These are phyloP conservation scores for Diaporthe citrichinensis DNA, from an alignment of 2,329 filamentous ascomycete genomes.

Conservation along the genomic window DNA sequence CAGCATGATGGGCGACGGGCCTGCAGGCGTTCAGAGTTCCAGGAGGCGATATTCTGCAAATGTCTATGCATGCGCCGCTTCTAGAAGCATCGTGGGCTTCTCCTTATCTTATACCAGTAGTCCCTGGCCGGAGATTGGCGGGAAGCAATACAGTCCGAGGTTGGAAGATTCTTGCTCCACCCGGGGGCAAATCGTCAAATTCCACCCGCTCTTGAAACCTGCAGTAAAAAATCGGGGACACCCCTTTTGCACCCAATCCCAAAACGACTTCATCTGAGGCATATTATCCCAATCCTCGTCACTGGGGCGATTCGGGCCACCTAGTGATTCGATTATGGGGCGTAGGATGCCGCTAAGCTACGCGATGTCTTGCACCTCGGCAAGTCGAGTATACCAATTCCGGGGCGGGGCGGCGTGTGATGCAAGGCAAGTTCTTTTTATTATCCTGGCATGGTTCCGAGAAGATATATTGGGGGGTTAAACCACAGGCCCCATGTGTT, in stretches of 20 bases:
- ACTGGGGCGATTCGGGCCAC: slow-evolving; percentile 14
- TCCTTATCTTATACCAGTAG: background rate
- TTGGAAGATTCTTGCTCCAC: slow-evolving; percentile 22
- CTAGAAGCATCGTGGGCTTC: background rate
- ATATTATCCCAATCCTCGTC: slow-evolving; percentile 6
- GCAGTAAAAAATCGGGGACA: slow-evolving; percentile 17
- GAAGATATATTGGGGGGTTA: background rate
- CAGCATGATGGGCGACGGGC: slow-evolving; percentile 1
- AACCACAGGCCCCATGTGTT: background rate
- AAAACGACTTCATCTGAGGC: slow-evolving; percentile 17
- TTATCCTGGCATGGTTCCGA: background rate
- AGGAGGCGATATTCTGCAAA: background rate
- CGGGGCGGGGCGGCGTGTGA: background rate
- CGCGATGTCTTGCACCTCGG: slow-evolving; percentile 4
- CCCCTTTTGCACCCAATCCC: background rate
- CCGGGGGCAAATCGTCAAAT: slow-evolving; percentile 6
- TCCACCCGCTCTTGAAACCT: slow-evolving; percentile 21
- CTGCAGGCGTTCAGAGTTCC: background rate
- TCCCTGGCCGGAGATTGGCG: background rate
- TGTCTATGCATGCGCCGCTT: background rate
- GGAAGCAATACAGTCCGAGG: background rate
- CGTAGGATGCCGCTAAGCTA: slow-evolving; percentile 16
- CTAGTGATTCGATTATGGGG: slow-evolving; percentile 9
- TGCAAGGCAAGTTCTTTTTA: background rate
- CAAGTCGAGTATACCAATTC: background rate